A percentile compares a stretch with the other conserved stretches of the same genome.
phyloP scores from a whole-genome alignment of 2,329 filamentous ascomycete species.

The Aspergillus intermedius region DNA sequence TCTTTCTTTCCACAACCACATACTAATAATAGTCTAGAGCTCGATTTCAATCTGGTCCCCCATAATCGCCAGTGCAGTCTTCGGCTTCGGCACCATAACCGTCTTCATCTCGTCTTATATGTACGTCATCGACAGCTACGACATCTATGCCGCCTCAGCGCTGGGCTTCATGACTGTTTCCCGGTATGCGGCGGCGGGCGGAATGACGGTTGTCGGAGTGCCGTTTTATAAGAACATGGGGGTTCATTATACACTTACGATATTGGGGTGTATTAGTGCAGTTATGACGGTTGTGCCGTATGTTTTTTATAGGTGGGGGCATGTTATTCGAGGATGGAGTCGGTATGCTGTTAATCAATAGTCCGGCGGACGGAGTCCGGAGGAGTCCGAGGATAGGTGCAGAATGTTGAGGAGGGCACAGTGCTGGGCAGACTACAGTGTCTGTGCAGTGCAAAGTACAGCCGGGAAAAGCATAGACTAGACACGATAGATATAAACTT shows the following conservation, averaged over 20 bases:
- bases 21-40: not conserved
- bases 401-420: not conserved
- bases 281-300: slow-evolving; percentile 41
- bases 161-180: slow-evolving; percentile 40
- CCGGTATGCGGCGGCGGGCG: slow-evolving; percentile 37
- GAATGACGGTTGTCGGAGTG: slow-evolving; percentile 30
- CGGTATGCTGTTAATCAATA: not conserved
- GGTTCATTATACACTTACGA: slow-evolving; percentile 39
- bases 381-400: not conserved
- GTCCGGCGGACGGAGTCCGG: too few relatives aligned
- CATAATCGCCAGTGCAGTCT: slow-evolving; percentile 45
- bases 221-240: slow-evolving; percentile 39
- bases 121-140: slow-evolving; percentile 55
- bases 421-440: too few relatives aligned
- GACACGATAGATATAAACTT: not conserved
- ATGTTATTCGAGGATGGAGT: not conserved
- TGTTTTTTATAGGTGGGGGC: slow-evolving; percentile 13
- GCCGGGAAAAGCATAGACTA: not conserved
- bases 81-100: slow-evolving; percentile 47
- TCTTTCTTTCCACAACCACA: slow-evolving; percentile 12
- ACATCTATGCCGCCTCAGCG: slow-evolving; percentile 46
- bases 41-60: slow-evolving; percentile 48
- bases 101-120: slow-evolving; percentile 49
- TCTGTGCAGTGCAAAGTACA: too few relatives aligned
- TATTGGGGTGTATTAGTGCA: slow-evolving; percentile 34